These are phyloP conservation scores for Pinus albicaulis DNA, from an alignment of 75 land plant species.

Conservation along the genomic window DNA sequence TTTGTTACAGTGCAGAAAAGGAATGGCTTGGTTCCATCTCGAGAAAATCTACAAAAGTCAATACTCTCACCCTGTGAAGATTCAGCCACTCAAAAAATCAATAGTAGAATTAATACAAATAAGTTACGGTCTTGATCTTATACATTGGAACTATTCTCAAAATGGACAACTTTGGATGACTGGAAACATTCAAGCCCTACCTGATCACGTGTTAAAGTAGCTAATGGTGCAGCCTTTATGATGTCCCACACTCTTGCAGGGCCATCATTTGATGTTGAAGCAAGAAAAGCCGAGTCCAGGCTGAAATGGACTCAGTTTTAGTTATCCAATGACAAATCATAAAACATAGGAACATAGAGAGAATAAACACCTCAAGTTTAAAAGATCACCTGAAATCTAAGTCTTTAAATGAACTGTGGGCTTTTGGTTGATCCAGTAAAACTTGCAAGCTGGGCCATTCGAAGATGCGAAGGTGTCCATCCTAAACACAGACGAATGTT, in stretches of 20 bases:
- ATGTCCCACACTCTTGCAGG: slow-evolving; percentile 83
- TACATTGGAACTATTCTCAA: background rate
- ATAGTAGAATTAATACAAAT: background rate
- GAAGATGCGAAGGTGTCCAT: slow-evolving; percentile 90
- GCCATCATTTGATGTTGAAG: slow-evolving; percentile 83
- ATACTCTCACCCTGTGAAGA: slow-evolving; percentile 69
- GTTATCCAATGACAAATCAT: slow-evolving; percentile 3
- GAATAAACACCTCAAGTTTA: background rate
- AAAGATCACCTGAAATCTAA: slow-evolving; percentile 83
- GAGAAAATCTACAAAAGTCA: slow-evolving; percentile 83
- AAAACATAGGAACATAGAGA: background rate
- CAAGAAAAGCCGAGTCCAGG: slow-evolving; percentile 83
- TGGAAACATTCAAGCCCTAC: slow-evolving; percentile 22
- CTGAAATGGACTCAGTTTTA: slow-evolving; percentile 30
- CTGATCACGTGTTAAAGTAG: slow-evolving; percentile 46
- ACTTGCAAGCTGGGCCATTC: slow-evolving; percentile 82
- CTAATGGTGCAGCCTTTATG: slow-evolving; percentile 53
- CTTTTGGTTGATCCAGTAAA: slow-evolving; percentile 81
- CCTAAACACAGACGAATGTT: slow-evolving; percentile 36
- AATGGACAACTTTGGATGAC: background rate
- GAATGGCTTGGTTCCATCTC: slow-evolving; percentile 90
- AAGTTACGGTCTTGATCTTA: background rate
- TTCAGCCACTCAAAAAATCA: slow-evolving; percentile 8
- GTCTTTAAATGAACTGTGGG: slow-evolving; percentile 74
- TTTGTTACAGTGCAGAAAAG: slow-evolving; percentile 69